Conservation (phyloP, 805 yeast species). For the Candida sakaeoensis region DNA sequence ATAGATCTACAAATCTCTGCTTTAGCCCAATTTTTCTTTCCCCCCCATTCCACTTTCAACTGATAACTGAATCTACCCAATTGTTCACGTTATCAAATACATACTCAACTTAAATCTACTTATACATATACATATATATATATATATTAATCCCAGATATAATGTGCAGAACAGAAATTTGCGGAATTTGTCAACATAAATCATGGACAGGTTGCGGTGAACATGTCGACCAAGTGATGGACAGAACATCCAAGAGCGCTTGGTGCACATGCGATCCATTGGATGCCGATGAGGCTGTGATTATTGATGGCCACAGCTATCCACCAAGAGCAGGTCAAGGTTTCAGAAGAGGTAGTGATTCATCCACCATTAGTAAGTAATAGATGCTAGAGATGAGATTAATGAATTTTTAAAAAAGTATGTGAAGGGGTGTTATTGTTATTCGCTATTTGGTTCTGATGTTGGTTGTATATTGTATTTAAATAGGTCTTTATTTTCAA, state of each 20-base stretch:
- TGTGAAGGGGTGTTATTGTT: too few species aligned
- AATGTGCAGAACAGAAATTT: slow-evolving; percentile 36
- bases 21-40: background rate
- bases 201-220: slow-evolving; percentile 65
- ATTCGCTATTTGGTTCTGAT: too few species aligned
- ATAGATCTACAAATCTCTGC: background rate
- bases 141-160: background rate
- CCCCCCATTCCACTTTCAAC: background rate
- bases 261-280: slow-evolving; percentile 56
- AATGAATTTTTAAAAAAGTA: too few species aligned
- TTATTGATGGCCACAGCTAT: slow-evolving; percentile 21
- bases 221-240: slow-evolving; percentile 56
- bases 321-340: slow-evolving; percentile 70
- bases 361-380: slow-evolving; percentile 3
- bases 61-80: too few species aligned
- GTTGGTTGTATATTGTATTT: too few species aligned
- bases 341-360: slow-evolving; percentile 15
- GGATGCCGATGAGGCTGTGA: slow-evolving; percentile 28
- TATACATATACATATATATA: background rate
- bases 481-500: too few species aligned
- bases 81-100: too few species aligned
- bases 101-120: background rate
- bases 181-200: slow-evolving; percentile 41
- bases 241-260: slow-evolving; percentile 39
- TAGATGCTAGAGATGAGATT: background rate